Evolutionary conservation across 441 rosid species (phyloP).

Genomic region (Eugenia klotzschiana): DNA sequence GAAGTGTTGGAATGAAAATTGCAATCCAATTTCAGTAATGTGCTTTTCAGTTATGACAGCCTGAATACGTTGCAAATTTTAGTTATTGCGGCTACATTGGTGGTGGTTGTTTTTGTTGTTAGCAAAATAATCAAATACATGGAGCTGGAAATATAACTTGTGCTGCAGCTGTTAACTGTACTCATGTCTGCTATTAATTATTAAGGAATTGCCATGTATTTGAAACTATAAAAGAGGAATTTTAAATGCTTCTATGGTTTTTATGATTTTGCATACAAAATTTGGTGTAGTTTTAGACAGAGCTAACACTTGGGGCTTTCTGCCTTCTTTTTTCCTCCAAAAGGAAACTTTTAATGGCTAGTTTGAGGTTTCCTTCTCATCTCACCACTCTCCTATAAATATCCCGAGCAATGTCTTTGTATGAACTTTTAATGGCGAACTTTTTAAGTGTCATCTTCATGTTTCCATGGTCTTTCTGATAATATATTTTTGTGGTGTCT

Average conservation of each 20-base stretch:
- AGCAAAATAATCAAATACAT: not conserved
- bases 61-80: not conserved
- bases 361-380: not conserved
- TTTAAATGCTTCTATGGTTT: not conserved
- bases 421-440: not conserved
- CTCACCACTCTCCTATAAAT: not conserved
- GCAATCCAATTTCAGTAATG: not conserved
- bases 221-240: not conserved
- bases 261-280: not conserved
- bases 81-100: not conserved
- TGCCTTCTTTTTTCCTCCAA: not conserved
- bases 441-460: not conserved
- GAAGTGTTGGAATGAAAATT: not conserved
- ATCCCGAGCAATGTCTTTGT: not conserved
- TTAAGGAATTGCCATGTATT: not conserved
- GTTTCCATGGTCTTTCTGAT: slow-evolving; percentile 11
- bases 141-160: not conserved
- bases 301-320: not conserved
- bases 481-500: not conserved
- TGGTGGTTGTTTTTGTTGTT: not conserved
- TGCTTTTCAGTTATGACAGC: not conserved
- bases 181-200: not conserved
- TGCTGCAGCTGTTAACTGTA: not conserved
- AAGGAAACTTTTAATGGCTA: not conserved
- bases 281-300: not conserved